Evolutionary conservation across 495 filamentous ascomycete species (phyloP).

Genomic region (Daldinia concentrica): DNA sequence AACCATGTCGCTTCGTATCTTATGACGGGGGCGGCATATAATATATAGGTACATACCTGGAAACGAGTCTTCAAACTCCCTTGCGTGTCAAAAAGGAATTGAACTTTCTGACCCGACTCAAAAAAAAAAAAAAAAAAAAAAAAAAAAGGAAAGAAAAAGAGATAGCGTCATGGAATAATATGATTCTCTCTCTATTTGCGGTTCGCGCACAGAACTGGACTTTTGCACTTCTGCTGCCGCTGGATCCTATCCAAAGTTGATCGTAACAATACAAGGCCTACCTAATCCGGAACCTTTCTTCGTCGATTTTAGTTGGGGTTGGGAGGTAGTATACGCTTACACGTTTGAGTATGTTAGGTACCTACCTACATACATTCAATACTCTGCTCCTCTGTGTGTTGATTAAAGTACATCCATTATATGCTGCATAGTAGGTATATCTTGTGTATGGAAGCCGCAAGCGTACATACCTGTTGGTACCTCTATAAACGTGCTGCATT

Average conservation of each 20-base stretch:
- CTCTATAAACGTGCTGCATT: neutral
- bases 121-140: constrained; percentile 15
- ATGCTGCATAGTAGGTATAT: neutral
- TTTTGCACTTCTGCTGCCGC: constrained; percentile 21
- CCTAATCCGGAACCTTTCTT: constrained; percentile 16
- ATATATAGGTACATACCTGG: neutral
- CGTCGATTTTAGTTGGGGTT: constrained; percentile 17
- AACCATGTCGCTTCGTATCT: neutral
- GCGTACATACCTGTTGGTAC: neutral
- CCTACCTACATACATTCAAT: neutral
- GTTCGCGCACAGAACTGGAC: neutral
- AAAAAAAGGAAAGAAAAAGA: constrained; percentile 1
- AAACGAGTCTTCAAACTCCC: neutral
- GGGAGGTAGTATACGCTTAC: neutral
- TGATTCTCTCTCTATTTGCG: neutral
- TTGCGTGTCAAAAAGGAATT: neutral
- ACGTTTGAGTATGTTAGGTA: neutral
- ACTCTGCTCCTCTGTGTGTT: neutral
- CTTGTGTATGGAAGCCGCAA: neutral
- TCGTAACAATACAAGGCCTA: constrained; percentile 10
- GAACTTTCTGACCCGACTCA: neutral
- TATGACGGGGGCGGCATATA: neutral
- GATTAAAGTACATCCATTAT: neutral
- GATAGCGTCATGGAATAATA: constrained; percentile 7
- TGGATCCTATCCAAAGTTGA: constrained; percentile 34